Evolutionary conservation across 2,329 filamentous ascomycete species (phyloP).

Genomic region (Curvularia spicifera): DNA sequence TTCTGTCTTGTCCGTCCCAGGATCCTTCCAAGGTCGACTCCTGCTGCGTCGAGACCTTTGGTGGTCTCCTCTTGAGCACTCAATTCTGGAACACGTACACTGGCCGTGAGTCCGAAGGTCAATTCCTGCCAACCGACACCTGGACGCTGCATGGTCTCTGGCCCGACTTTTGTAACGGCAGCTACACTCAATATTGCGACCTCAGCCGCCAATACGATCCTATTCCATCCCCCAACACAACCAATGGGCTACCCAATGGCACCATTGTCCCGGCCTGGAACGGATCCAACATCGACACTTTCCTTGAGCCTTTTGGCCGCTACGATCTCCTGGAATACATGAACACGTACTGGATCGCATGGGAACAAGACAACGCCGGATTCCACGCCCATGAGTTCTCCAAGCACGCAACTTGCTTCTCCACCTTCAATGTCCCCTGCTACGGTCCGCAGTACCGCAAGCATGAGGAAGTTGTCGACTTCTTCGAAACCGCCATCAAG

Average conservation of each 20-base stretch:
- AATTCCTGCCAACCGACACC: conserved; percentile 62
- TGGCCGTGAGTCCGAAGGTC: conserved; percentile 63
- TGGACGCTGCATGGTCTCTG: conserved; percentile 65
- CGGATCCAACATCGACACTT: conserved; percentile 64
- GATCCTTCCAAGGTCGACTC: conserved; percentile 57
- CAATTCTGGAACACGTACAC: conserved; percentile 72
- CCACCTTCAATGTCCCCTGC: conserved; percentile 69
- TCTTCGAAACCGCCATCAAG: conserved; percentile 65
- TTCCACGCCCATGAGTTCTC: conserved; percentile 73
- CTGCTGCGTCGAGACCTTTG: conserved; percentile 70
- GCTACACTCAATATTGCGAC: conserved; percentile 72
- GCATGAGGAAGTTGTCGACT: conserved; percentile 68
- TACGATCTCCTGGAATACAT: conserved; percentile 69
- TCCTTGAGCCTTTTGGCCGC: conserved; percentile 64
- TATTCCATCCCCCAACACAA: conserved; percentile 66
- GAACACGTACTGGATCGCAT: conserved; percentile 70
- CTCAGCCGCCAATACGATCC: conserved; percentile 69
- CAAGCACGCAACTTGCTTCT: conserved; percentile 73
- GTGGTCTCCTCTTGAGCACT: conserved; percentile 66
- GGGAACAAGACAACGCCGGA: conserved; percentile 61
- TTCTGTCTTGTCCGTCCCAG: conserved; percentile 45
- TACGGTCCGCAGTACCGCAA: conserved; percentile 64
- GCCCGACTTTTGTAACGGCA: conserved; percentile 58
- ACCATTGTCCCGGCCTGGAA: conserved; percentile 63
- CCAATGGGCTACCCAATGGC: conserved; percentile 61